Evolutionary conservation across 1,139 yeast species (phyloP).

Genomic region (Yamadazyma dendronema): DNA sequence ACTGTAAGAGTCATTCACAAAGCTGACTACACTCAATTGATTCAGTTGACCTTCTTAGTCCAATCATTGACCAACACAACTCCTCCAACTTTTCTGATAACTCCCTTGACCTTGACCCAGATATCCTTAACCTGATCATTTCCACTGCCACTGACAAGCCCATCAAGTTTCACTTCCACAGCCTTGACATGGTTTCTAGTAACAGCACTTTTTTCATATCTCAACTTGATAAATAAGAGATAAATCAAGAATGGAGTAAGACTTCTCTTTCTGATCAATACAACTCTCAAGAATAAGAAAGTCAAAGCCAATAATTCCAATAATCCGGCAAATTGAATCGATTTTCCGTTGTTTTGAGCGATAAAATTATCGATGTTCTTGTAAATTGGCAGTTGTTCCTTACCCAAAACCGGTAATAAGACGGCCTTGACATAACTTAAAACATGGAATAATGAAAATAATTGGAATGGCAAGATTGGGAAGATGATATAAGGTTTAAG

Average conservation of each 20-base stretch:
- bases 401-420: slow-evolving; percentile 64
- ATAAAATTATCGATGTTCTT: slow-evolving; percentile 53
- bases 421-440: slow-evolving; percentile 57
- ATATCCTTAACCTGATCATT: slow-evolving; percentile 60
- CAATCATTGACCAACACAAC: slow-evolving; percentile 36
- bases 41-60: slow-evolving; percentile 33
- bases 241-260: slow-evolving; percentile 60
- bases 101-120: slow-evolving; percentile 60
- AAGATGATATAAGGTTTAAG: slow-evolving; percentile 44
- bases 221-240: slow-evolving; percentile 66
- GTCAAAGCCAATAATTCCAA: slow-evolving; percentile 61
- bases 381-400: slow-evolving; percentile 39
- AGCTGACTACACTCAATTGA: too few relatives aligned
- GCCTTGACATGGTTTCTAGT: slow-evolving; percentile 70
- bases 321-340: slow-evolving; percentile 70
- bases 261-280: slow-evolving; percentile 65
- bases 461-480: slow-evolving; percentile 47
- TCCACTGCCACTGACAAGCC: slow-evolving; percentile 52
- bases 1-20: too few relatives aligned
- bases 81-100: slow-evolving; percentile 35
- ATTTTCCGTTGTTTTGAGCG: slow-evolving; percentile 61
- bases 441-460: slow-evolving; percentile 63
- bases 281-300: slow-evolving; percentile 50
- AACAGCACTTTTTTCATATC: slow-evolving; percentile 75
- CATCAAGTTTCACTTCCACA: slow-evolving; percentile 73